phyloP scores from a whole-genome alignment of 345 rosid genomes.

The Eucalyptus caleyi region DNA sequence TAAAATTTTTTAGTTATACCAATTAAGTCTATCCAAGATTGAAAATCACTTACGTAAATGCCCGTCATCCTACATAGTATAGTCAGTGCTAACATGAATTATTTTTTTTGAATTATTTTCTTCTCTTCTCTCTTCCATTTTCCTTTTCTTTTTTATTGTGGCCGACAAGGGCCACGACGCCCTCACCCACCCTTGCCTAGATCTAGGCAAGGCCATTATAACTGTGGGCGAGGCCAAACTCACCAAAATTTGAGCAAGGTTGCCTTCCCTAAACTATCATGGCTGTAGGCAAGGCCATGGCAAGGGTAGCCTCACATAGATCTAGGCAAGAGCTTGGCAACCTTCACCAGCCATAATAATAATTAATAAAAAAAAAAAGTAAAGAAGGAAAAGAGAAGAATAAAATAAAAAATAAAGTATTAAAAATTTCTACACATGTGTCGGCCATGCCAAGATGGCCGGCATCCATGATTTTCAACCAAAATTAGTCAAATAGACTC shows the following conservation, averaged over 20 bases:
- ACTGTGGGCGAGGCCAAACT: accelerated
- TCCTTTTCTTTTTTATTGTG: not conserved
- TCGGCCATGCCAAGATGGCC: accelerated
- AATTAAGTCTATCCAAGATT: too few species aligned
- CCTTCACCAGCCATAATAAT: accelerated
- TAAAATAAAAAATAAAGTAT: too few species aligned
- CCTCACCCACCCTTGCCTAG: too few species aligned
- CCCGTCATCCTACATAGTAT: accelerated
- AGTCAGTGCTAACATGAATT: accelerated
- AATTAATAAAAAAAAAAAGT: too few species aligned
- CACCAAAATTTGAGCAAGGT: too few species aligned
- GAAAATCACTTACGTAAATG: accelerated
- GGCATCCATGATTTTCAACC: accelerated
- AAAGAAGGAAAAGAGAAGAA: not conserved
- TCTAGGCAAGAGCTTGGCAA: accelerated
- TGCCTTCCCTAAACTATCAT: accelerated
- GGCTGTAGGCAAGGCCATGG: accelerated
- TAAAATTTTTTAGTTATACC: accelerated
- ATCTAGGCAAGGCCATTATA: too few species aligned
- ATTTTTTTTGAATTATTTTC: too few species aligned
- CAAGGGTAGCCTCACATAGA: not conserved
- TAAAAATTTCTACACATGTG: not conserved
- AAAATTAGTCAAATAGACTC: too few species aligned
- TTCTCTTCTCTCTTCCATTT: not conserved
- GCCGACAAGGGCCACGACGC: accelerated